Base-by-base conservation (phyloP, 2,329 filamentous ascomycete species). In the Microthyrium microscopicum region DNA sequence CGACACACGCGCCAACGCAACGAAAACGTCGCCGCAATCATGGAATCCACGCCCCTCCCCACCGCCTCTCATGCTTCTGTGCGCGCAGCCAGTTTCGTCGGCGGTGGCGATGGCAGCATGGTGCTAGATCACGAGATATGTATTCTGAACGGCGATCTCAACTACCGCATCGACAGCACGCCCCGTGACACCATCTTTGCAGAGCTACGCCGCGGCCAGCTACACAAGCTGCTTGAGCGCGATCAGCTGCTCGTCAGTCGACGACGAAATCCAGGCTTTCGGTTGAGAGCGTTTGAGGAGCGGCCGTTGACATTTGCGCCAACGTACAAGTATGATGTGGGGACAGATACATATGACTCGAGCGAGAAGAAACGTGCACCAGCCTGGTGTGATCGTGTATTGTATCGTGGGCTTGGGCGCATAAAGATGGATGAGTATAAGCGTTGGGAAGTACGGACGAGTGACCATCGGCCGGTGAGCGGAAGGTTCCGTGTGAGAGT, bases 311-410 rank as follows among this genome's bases (percentile, higher is more conserved):
- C 73, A 0, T 98, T 98, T 51, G 77, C 83, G 5, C 89, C 89
- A 1, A 98, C 89, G 0, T 98, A 98, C 64, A 98, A 98, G 53
- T 98, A 98, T 53, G 89, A 98, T 45, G 83, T 95, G 1, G 85
- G 85, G 12, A 91, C 83, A 0, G 87, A 95, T 49, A 78, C 73
- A 5, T 98, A 95, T 53, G 89, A 98, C 51, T 78, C 80, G 1
- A 87, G 80, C 45, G 89, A 98, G 54, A 98, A 98, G 64, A 82
- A 82, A 53, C 72, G 89, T 31, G 78, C 82, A 16, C 89, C 89
- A 0, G 89, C 89, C 1, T 98, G 89, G 89, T 98, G 89, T 52
- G 89, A 98, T 59, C 73, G 89, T 22, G 59, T 98, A 24, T 60
- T 98, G n/a, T 92, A 83, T 45, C 70, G 85, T 16, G 83, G 83